These are phyloP conservation scores for Pyrenophora tritici-repentis DNA, from an alignment of 2,329 filamentous ascomycete genomes.

Conservation along the genomic window DNA sequence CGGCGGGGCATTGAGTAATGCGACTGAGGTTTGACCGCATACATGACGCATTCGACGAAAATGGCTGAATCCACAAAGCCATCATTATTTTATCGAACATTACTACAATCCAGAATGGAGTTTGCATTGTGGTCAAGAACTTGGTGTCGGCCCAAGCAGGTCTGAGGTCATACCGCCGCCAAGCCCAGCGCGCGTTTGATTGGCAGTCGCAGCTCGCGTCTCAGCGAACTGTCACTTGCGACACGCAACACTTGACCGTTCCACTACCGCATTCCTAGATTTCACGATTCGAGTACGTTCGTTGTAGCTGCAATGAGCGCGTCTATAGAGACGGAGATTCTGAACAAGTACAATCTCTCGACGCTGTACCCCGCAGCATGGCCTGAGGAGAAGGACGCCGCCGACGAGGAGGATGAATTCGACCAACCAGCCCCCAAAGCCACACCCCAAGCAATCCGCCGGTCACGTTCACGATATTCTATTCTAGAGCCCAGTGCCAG, in stretches of 20 bases:
- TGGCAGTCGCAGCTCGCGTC: conserved; percentile 28
- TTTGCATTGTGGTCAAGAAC: too few species aligned
- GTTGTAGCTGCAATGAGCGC: conserved; percentile 32
- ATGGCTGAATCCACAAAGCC: too few species aligned
- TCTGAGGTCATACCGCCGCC: conserved; percentile 3
- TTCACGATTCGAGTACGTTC: conserved; percentile 2
- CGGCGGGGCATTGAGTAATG: too few species aligned
- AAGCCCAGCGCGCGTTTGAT: conserved; percentile 25
- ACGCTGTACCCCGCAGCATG: conserved; percentile 80
- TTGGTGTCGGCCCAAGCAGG: too few species aligned
- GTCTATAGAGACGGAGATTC: conserved; percentile 67
- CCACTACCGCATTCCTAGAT: neutral
- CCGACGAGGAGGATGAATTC: conserved; percentile 56
- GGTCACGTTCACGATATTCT: conserved; percentile 82
- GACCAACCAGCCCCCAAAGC: conserved; percentile 55
- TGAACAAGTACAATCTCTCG: conserved; percentile 87
- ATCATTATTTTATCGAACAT: too few species aligned
- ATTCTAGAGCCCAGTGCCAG: conserved; percentile 78
- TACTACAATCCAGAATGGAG: too few species aligned
- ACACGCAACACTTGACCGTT: conserved; percentile 15
- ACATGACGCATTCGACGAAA: too few species aligned
- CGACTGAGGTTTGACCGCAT: too few species aligned
- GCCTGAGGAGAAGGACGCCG: conserved; percentile 80
- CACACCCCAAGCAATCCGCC: conserved; percentile 31
- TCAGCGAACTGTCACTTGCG: conserved; percentile 20